Evolutionary conservation across 2,329 filamentous ascomycete species (phyloP).

Genomic region (Paecilomyces fulvus): DNA sequence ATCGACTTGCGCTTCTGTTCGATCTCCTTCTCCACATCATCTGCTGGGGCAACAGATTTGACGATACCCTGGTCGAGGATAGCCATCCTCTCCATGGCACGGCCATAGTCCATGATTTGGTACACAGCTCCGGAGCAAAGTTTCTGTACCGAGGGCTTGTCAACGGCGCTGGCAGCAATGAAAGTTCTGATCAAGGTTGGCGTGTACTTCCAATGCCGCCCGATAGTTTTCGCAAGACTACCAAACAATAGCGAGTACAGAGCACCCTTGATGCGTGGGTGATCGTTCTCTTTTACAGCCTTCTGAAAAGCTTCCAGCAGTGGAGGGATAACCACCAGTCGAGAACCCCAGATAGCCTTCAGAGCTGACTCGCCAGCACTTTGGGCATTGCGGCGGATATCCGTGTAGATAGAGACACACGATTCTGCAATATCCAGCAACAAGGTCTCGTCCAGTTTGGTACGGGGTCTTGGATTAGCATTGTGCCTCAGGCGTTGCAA

Average conservation of each 20-base stretch:
- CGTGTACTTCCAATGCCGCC: constrained; percentile 90
- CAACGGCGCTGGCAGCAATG: constrained; percentile 79
- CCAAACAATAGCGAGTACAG: constrained; percentile 88
- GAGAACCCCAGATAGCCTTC: constrained; percentile 80
- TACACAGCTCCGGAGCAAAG: constrained; percentile 75
- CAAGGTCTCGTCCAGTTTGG: constrained; percentile 77
- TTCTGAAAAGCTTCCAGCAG: constrained; percentile 69
- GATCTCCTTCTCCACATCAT: constrained; percentile 50
- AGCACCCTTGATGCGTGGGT: constrained; percentile 86
- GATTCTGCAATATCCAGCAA: constrained; percentile 84
- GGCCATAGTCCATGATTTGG: constrained; percentile 84
- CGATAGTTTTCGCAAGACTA: constrained; percentile 76
- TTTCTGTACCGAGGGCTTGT: constrained; percentile 90
- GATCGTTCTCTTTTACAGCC: constrained; percentile 71
- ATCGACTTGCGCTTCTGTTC: constrained; percentile 64
- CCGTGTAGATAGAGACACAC: constrained; percentile 83
- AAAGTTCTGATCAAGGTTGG: constrained; percentile 84
- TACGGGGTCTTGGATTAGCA: constrained; percentile 76
- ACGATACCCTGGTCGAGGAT: constrained; percentile 66
- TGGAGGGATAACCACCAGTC: constrained; percentile 82
- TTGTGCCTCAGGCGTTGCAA: constrained; percentile 92
- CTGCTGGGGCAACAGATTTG: constrained; percentile 59
- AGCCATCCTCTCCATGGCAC: constrained; percentile 76
- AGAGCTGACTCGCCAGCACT: constrained; percentile 86
- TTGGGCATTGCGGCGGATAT: constrained; percentile 90